These are phyloP conservation scores for Agroathelia rolfsii DNA, from an alignment of 1,284 basidiomycete genomes.

Conservation along the genomic window DNA sequence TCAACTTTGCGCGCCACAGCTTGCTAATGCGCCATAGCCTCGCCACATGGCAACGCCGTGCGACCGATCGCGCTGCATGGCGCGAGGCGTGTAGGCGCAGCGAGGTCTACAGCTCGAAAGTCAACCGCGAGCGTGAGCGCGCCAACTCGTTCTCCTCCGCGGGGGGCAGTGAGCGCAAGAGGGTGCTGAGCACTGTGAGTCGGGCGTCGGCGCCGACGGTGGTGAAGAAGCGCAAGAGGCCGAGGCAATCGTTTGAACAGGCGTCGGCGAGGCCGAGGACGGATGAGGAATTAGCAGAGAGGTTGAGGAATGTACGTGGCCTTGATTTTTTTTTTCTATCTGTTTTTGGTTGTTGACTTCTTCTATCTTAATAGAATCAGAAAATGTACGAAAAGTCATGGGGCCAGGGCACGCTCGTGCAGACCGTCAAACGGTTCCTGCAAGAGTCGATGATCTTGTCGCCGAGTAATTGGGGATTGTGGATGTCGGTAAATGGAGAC, in stretches of 20 bases:
- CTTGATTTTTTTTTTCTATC: slow-evolving; percentile 9
- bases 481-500: slow-evolving; percentile 64
- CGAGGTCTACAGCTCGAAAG: slow-evolving; percentile 45
- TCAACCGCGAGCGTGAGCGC: slow-evolving; percentile 24
- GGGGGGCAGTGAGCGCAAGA: slow-evolving; percentile 10
- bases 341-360: slow-evolving; percentile 12
- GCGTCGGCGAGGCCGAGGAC: slow-evolving; percentile 39
- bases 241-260: slow-evolving; percentile 38
- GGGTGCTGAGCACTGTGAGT: slow-evolving; percentile 9
- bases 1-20: slow-evolving; percentile 27
- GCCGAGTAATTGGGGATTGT: slow-evolving; percentile 40
- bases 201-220: slow-evolving; percentile 16
- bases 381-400: slow-evolving; percentile 59
- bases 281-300: slow-evolving; percentile 53
- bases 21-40: slow-evolving; percentile 22
- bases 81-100: slow-evolving; percentile 49
- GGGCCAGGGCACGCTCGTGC: slow-evolving; percentile 58
- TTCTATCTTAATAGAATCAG: slow-evolving; percentile 40
- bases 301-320: slow-evolving; percentile 55
- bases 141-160: slow-evolving; percentile 5
- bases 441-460: slow-evolving; percentile 18
- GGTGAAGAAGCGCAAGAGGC: slow-evolving; percentile 30
- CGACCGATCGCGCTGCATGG: slow-evolving; percentile 38
- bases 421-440: slow-evolving; percentile 32
- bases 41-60: slow-evolving; percentile 31